phyloP scores from a whole-genome alignment of 2,329 filamentous ascomycete genomes.

The Calonectria pseudoreteaudii region DNA sequence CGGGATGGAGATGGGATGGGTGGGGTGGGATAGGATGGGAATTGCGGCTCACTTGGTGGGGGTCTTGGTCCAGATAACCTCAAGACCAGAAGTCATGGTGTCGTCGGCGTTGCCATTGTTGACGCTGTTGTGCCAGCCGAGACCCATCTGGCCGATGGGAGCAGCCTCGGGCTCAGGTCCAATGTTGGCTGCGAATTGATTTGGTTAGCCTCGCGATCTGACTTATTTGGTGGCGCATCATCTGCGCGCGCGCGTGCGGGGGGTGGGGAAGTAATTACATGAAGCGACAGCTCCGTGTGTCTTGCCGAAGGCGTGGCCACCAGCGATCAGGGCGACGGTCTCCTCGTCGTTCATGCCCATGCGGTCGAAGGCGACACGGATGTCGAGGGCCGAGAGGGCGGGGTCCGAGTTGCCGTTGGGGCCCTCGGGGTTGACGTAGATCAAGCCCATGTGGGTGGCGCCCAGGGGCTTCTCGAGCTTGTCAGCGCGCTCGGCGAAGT shows the following conservation, averaged over 20 bases:
- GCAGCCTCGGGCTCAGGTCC: constrained; percentile 76
- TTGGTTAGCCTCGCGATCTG: background rate
- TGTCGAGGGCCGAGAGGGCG: constrained; percentile 75
- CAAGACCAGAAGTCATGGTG: constrained; percentile 80
- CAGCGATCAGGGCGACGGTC: constrained; percentile 81
- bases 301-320: constrained; percentile 86
- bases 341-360: constrained; percentile 89
- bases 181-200: constrained; percentile 58
- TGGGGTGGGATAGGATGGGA: no score
- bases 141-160: constrained; percentile 72
- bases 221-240: background rate
- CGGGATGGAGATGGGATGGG: no score
- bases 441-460: constrained; percentile 77
- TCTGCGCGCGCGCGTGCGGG: no score
- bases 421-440: constrained; percentile 85
- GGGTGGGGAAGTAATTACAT: background rate
- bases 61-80: constrained; percentile 83
- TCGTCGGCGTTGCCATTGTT: constrained; percentile 76
- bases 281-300: constrained; percentile 68
- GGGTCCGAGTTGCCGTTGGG: constrained; percentile 79
- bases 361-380: constrained; percentile 78
- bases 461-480: constrained; percentile 74
- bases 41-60: constrained; percentile 65
- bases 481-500: constrained; percentile 13
- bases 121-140: constrained; percentile 78